phyloP scores from a whole-genome alignment of 352 stramenopile species.

The Poterioochromonas sp. region DNA sequence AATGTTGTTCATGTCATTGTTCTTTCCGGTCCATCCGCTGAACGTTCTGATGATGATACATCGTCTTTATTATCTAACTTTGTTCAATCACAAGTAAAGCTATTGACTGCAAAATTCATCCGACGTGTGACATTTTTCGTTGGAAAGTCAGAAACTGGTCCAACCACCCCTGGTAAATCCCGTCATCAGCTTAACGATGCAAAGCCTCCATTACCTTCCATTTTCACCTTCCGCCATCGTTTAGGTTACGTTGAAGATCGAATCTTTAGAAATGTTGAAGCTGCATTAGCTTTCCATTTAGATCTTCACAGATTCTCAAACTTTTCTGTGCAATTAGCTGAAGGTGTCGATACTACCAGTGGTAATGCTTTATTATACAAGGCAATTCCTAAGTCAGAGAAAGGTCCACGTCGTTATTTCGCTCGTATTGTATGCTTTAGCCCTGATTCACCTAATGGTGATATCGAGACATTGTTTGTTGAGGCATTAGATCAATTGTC shows the following conservation, averaged over 20 bases:
- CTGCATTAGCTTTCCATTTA: slow-evolving; percentile 93
- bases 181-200: too few relatives aligned
- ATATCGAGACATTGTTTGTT: slow-evolving; percentile 95
- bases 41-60: slow-evolving; percentile 48
- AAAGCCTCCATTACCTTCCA: slow-evolving; percentile 48
- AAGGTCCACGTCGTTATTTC: slow-evolving; percentile 84
- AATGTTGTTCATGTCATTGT: slow-evolving; percentile 67
- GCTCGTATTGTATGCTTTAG: slow-evolving; percentile 76
- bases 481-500: slow-evolving; percentile 94
- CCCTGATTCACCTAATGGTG: slow-evolving; percentile 53
- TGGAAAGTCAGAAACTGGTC: not conserved
- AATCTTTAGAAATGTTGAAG: slow-evolving; percentile 96
- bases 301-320: slow-evolving; percentile 91
- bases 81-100: slow-evolving; percentile 46
- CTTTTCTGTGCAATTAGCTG: slow-evolving; percentile 88
- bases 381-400: slow-evolving; percentile 77
- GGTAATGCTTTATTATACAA: slow-evolving; percentile 97
- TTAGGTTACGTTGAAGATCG: slow-evolving; percentile 89
- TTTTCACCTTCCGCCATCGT: slow-evolving; percentile 72
- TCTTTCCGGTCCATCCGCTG: slow-evolving; percentile 44
- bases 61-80: slow-evolving; percentile 49
- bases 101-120: slow-evolving; percentile 54
- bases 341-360: slow-evolving; percentile 66
- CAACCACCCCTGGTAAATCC: not conserved
- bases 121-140: slow-evolving; percentile 62